Evolutionary conservation across 805 yeast genomes (phyloP), one percentile per base, ranked within the genome.

Genomic region (Tetrapisispora arboricola): DNA sequence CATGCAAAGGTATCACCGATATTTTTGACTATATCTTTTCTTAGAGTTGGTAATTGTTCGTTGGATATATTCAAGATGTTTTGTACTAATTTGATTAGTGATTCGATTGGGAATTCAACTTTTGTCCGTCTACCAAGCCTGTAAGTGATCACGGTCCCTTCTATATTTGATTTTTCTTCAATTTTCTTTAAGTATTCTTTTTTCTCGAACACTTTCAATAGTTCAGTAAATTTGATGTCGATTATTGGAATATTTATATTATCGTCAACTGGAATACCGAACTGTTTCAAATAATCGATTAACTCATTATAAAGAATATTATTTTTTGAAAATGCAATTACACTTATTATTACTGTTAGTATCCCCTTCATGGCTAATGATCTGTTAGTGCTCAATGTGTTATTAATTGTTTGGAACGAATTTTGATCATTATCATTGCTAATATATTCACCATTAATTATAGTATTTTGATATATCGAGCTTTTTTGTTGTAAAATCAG

Each of bases 231-330:
- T 13, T 48, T 46, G 25, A 43, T 17, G 18, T 51, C 44, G 15
- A 58, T n/a, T 13, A 57, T 47, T 3, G 61, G 60, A 20, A 56
- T 57, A 9, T 15, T 36, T 10, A 35, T 34, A 15, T 44, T 44
- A 8, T 58, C 60, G 32, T 58, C 57, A 2, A 42, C 41, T 1
- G 60, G 59, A 6, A 59, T 43, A 9, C 63, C 64, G 41, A 54
- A 59, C 12, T 38, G 35, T n/a, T 29, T 42, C 24, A 58, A 26
- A 16, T 43, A 34, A 5, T 39, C 38, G 8, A 40, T 18, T 12
- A 59, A 40, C 40, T 59, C 64, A 16, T 53, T 45, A 20, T 54
- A 52, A 9, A 58, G 40, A 22, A 58, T 45, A 29, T 50, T 50
- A 42, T 59, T 58, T 33, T 51, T 55, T 6, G 62, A 57, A 30